Percentiles rank a stretch among this genome's conserved stretches.
Conservation (phyloP, 148 eudicot genomes). For the Selenicereus undatus region DNA sequence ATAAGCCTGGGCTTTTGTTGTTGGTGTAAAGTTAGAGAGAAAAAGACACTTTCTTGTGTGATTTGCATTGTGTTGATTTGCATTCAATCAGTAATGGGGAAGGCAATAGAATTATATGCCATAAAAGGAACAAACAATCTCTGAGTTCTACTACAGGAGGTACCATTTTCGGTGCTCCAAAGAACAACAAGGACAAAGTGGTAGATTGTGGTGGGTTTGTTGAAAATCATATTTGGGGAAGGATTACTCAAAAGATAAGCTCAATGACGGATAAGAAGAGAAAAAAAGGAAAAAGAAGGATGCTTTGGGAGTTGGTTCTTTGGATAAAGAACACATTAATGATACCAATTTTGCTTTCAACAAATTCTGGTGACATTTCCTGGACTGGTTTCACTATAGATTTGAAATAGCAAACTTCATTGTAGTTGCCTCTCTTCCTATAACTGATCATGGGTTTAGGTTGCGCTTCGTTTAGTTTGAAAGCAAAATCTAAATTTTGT, state of each 20-base stretch:
- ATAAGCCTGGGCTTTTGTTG: too few species aligned
- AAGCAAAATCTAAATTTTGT: too few species aligned
- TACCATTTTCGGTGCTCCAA: background rate
- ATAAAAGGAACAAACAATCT: background rate
- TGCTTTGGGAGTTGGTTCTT: background rate
- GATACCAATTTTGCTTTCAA: background rate
- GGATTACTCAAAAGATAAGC: background rate
- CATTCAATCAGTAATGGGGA: background rate
- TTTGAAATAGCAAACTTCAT: too few species aligned
- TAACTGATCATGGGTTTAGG: too few species aligned
- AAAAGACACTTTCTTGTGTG: too few species aligned
- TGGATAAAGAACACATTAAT: background rate
- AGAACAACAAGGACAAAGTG: background rate
- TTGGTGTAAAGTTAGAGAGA: too few species aligned
- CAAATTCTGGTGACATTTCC: background rate
- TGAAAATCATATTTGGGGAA: background rate
- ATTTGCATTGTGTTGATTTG: background rate
- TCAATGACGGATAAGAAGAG: background rate
- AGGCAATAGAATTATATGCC: background rate
- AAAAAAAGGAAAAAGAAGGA: background rate
- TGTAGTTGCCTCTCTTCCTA: too few species aligned
- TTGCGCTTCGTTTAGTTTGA: too few species aligned
- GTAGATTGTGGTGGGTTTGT: constrained; percentile 4
- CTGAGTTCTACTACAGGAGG: background rate
- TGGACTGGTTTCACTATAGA: too few species aligned